Conservation (phyloP, 78 protist species). For the Dictyostelium citrinum region DNA sequence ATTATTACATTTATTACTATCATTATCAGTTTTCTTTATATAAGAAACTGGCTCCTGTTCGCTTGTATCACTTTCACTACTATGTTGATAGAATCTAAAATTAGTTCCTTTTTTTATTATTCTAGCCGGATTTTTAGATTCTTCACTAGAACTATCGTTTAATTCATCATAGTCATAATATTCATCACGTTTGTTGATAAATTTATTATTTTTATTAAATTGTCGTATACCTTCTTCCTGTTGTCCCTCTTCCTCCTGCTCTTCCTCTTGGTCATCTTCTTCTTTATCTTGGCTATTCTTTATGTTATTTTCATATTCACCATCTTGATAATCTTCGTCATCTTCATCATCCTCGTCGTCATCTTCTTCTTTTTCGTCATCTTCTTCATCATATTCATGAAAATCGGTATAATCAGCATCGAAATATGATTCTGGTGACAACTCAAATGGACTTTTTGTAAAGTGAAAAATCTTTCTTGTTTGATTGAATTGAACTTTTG, state of each 20-base stretch:
- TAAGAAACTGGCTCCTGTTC: background rate
- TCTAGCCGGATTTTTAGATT: background rate
- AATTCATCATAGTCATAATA: background rate
- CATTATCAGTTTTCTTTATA: background rate
- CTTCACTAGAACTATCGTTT: background rate
- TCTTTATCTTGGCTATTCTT: too few relatives aligned
- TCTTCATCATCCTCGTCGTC: background rate
- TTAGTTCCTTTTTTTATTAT: background rate
- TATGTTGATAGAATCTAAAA: background rate
- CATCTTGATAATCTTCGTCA: background rate
- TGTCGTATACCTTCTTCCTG: background rate
- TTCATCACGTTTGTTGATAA: background rate
- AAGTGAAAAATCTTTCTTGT: background rate
- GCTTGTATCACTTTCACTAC: slow-evolving; percentile 5
- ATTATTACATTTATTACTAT: background rate
- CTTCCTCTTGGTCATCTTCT: background rate
- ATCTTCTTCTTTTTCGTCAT: background rate
- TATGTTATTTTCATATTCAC: background rate
- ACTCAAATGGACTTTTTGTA: background rate
- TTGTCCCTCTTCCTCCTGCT: background rate
- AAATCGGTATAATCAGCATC: background rate
- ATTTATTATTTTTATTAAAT: background rate
- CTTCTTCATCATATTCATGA: background rate
- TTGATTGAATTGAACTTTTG: slow-evolving; percentile 12
- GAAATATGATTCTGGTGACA: background rate